A percentile compares a stretch with the other conserved stretches of the same genome.
These are phyloP conservation scores for Stephania japonica DNA, from an alignment of 164 flowering plant genomes.

Conservation along the genomic window DNA sequence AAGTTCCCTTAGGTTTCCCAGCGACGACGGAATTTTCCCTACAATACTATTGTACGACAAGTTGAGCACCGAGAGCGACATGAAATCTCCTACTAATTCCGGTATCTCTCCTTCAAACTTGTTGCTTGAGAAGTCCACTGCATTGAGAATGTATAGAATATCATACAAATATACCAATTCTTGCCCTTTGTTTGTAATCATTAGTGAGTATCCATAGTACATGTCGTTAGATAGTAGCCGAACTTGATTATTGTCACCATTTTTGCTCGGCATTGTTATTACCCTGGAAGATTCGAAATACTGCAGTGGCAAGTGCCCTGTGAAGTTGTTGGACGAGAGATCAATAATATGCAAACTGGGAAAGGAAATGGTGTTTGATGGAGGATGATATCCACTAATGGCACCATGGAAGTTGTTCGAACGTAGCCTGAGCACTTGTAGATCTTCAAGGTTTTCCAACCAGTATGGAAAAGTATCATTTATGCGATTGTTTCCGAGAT, in stretches of 20 bases:
- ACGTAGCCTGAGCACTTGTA: conserved; percentile 30
- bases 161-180: conserved; percentile 26
- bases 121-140: conserved; percentile 52
- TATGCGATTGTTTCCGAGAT: conserved; percentile 49
- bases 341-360: conserved; percentile 16
- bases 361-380: background rate
- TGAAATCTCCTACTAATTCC: conserved; percentile 29
- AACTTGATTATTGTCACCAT: background rate
- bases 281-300: conserved; percentile 9
- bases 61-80: conserved; percentile 38
- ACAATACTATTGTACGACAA: conserved; percentile 28
- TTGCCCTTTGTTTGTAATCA: conserved; percentile 39
- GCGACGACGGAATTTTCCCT: conserved; percentile 30
- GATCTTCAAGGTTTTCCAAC: conserved; percentile 25
- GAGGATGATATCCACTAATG: conserved; percentile 8
- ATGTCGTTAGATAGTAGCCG: background rate
- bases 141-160: conserved; percentile 34
- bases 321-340: conserved; percentile 15
- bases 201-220: conserved; percentile 36
- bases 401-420: conserved; percentile 44
- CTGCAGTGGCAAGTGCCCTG: background rate
- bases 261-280: conserved; percentile 21
- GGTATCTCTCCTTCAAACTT: conserved; percentile 47
- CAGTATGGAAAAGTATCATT: conserved; percentile 40
- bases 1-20: conserved; percentile 26